Conservation (phyloP, 495 filamentous ascomycete species). For the Parachaetomium inaequale region DNA sequence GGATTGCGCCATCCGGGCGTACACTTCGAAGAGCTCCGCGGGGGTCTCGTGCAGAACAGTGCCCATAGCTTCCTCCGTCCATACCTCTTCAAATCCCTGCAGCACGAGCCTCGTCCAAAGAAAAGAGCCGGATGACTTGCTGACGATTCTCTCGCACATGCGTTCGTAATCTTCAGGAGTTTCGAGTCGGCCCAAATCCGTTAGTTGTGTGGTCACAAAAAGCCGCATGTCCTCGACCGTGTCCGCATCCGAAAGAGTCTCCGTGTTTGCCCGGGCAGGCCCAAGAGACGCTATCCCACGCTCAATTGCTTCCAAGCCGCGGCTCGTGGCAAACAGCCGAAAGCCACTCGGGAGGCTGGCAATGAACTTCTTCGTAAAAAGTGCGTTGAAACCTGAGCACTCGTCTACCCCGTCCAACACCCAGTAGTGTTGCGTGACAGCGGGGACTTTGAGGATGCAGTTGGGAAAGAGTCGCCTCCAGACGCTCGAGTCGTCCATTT, state of each 20-base stretch:
- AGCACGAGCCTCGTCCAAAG: slow-evolving; percentile 36
- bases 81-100: slow-evolving; percentile 28
- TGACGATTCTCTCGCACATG: slow-evolving; percentile 33
- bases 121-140: slow-evolving; percentile 34
- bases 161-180: slow-evolving; percentile 10
- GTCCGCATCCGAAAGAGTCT: slow-evolving; percentile 22
- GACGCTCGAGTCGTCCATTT: slow-evolving; percentile 16
- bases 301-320: slow-evolving; percentile 22
- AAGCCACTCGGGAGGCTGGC: slow-evolving; percentile 12
- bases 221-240: slow-evolving; percentile 31
- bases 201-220: slow-evolving; percentile 21
- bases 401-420: slow-evolving; percentile 31
- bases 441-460: slow-evolving; percentile 21
- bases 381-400: slow-evolving; percentile 14
- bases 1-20: slow-evolving; percentile 25
- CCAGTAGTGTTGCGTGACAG: slow-evolving; percentile 23
- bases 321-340: slow-evolving; percentile 28
- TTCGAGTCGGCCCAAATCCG: slow-evolving; percentile 22
- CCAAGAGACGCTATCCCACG: slow-evolving; percentile 23
- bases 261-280: not conserved
- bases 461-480: slow-evolving; percentile 26
- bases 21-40: slow-evolving; percentile 25
- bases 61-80: slow-evolving; percentile 31
- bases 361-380: slow-evolving; percentile 22
- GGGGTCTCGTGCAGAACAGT: slow-evolving; percentile 27